phyloP scores from a whole-genome alignment of 2,329 filamentous ascomycete genomes.

The Fusarium coffeatum region DNA sequence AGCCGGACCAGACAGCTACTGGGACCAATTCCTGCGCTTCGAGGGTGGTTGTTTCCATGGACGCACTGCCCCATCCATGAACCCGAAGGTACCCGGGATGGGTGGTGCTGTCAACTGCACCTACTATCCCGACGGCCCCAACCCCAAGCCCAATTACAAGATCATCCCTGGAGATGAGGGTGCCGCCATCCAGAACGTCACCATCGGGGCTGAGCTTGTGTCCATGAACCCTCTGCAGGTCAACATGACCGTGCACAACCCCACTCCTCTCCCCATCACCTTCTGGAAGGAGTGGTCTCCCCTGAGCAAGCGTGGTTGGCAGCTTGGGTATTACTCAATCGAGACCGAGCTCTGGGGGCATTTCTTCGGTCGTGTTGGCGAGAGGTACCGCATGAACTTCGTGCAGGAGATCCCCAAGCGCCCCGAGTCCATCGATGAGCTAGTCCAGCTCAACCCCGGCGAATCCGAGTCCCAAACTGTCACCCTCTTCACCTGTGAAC shows the following conservation, averaged over 20 bases:
- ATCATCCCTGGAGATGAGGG: background rate
- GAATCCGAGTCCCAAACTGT: background rate
- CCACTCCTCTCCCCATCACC: background rate
- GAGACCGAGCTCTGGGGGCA: background rate
- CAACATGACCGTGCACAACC: background rate
- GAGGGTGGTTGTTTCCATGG: background rate
- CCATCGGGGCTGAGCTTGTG: background rate
- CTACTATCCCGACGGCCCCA: background rate
- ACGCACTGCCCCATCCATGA: background rate
- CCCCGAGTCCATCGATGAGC: background rate
- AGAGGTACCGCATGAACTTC: background rate
- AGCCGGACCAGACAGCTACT: background rate
- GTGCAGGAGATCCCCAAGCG: background rate
- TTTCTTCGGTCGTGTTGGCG: background rate
- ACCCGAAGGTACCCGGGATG: background rate
- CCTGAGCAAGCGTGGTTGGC: background rate
- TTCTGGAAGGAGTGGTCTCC: conserved; percentile 3
- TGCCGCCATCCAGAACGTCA: background rate
- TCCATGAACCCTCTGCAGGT: background rate
- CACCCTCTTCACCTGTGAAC: background rate
- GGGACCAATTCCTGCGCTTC: background rate
- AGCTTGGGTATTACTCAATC: background rate
- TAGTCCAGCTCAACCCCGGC: background rate
- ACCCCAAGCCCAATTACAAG: background rate
- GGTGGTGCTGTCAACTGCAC: background rate